Base-by-base conservation (phyloP, 1,139 yeast genomes). In the Blastobotrys aristatus region DNA sequence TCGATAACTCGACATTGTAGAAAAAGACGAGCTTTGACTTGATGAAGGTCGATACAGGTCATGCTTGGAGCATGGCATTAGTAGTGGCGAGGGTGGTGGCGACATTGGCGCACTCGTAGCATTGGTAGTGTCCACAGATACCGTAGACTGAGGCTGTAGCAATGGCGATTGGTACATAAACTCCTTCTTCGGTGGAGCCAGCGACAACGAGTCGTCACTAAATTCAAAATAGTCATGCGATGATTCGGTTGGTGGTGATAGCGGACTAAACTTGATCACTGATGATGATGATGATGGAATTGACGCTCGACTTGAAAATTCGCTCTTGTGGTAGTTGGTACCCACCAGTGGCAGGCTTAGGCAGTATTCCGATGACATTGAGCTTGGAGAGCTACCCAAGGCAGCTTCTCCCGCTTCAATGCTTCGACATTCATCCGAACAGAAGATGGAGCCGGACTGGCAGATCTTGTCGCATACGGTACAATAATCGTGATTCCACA, bases 401-500 rank as follows among this genome's bases (percentile, higher is more conserved):
- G n/a, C n/a, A n/a, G n/a, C n/a, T n/a, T n/a, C n/a, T n/a, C n/a
- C 4, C 39, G 20, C 6, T 22, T 44, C 51, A 40, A 42, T 26
- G 40, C 48, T 33, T 21, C 69, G 59, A 60, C 73, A 69, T 22
- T 53, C 48, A 40, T 67, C 69, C 10, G 71, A 68, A 62, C 73
- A 69, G 65, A 69, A 68, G 50, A 69, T 65, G 21, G 62, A 53
- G 32, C 68, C 71, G 14, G 57, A 53, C 17, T 64, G 57, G 57
- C 72, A 69, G 54, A 68, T 71, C 55, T 68, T 69, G 58, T 70
- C 73, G 61, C 73, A 69, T 44, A 69, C 73, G 45, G 71, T 64
- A 65, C 73, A 69, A 54, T 57, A 69, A 55, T 69, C 74, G 52
- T 64, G 69, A 36, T 68, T 55, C 73, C 73, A 69, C 65, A 65